Evolutionary conservation across 2,329 filamentous ascomycete species (phyloP), one percentile per base, ranked within the genome.

Genomic region (Cladosporium sp.): DNA sequence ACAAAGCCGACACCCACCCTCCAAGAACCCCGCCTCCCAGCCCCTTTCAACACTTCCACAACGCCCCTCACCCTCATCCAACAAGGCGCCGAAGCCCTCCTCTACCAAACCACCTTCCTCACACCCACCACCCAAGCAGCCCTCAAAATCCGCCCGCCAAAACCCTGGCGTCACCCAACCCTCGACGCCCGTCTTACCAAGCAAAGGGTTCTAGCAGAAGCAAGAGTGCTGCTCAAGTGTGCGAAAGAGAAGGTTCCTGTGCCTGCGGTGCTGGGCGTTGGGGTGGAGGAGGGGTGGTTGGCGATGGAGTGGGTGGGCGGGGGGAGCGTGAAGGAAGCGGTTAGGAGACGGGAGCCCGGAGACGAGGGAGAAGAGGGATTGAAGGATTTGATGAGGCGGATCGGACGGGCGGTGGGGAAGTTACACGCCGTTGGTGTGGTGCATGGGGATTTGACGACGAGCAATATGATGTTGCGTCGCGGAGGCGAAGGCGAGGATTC

Each of bases 371-470:
- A 73, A 66, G 62, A 64, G 22, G 63, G 47, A 22, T 49, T 70
- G 58, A 65, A 56, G 58, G 55, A 17, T 13, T 66, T 68, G 68
- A 73, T 60, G 72, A 60, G 58, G 54, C 72, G 52, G 70, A 65
- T 73, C 42, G 71, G 71, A 9, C n/a, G 35, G 37, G 67, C 65
- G 28, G 68, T 72, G 25, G 71, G 67, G 20, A 66, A 50, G 58
- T 77, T 99, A 78, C 94, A 99, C 78, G 82, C 81, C 56, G 81
- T 85, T n/a, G 93, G 93, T 15, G 83, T 97, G 57, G 86, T 96
- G 59, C 94, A 99, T 76, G 94, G 94, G 39, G 94, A 99, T 76
- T 75, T 99, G 75, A 99, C 94, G 60, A 99, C 92, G 62, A 97
- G 92, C 75, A 99, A 99, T 75, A 81, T 99, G 77, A 97, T 99